Base-by-base conservation (phyloP, 257 asterid species). In the Paulownia fortunei region DNA sequence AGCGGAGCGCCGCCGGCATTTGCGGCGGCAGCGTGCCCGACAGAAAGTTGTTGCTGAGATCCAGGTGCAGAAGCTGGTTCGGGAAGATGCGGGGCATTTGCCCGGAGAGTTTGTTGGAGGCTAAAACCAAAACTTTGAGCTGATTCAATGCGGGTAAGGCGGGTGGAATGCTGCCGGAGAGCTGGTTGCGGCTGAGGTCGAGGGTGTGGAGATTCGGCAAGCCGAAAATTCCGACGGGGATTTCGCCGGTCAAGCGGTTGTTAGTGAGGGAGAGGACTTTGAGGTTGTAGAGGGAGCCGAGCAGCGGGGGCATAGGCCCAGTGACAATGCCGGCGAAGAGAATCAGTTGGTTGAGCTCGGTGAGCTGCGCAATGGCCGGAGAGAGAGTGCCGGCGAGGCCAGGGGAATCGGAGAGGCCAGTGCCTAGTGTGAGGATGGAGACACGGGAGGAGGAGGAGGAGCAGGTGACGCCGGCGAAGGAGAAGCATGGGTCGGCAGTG, bases 261-360 rank as follows among this genome's bases (percentile, higher is more conserved):
- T 81, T 81, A 0, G 97, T 84, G 49, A 92, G 84, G 60, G 97
- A 88, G 41, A 92, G 37, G 69, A 92, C 89, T 44, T 70, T 76
- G 81, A 92, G 94, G 78, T 73, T 80, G 24, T 16, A 77, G 42
- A 91, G 92, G 5, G 71, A 66, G 24, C 82, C 88, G 37, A 92
- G 36, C 41, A 63, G 79, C 3, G 81, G 10, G 0, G 97, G 95
- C 13, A 92, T 87, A 0, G 95, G 82, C 10, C 97, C 97, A 15
- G 97, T 84, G 79, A 92, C 97, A 81, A 87, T 87, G 85, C 97
- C 95, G 82, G 92, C 16, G 88, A 82, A 89, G 66, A 92, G 91
- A 34, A 92, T 78, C 52, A 92, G 89, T 32, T 92, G 97, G 2
- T 78, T 85, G 51, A 92, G 82, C 42, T 81, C 87, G 10, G 92